Conservation (phyloP, 2,329 filamentous ascomycete genomes). For the Fusarium subglutinans region DNA sequence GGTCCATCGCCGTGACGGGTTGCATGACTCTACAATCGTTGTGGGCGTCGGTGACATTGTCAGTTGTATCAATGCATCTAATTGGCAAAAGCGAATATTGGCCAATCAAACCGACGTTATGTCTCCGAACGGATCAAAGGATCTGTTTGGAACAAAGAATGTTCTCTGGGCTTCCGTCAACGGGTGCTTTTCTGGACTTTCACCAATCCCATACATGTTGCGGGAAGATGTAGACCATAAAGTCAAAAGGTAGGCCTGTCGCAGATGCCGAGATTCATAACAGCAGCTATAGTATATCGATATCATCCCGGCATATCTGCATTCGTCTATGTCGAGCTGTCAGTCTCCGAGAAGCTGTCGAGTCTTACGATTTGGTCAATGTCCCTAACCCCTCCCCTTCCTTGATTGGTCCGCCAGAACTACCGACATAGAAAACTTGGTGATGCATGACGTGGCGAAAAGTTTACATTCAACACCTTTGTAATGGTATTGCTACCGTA, state of each 20-base stretch:
- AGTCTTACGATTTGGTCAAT: background rate
- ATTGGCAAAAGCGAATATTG: too few relatives aligned
- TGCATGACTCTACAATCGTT: too few relatives aligned
- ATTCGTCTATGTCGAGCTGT: fast-evolving
- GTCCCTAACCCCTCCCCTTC: fast-evolving
- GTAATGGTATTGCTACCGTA: fast-evolving
- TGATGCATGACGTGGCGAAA: background rate
- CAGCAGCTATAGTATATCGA: fast-evolving
- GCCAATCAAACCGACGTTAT: fast-evolving
- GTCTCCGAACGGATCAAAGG: too few relatives aligned
- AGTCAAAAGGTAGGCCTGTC: fast-evolving
- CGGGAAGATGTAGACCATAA: too few relatives aligned
- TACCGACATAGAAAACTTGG: background rate
- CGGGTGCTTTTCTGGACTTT: too few relatives aligned
- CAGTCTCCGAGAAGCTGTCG: background rate
- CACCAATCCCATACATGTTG: too few relatives aligned
- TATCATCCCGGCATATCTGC: background rate
- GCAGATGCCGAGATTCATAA: background rate
- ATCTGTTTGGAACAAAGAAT: too few relatives aligned
- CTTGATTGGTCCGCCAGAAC: background rate
- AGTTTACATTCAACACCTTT: fast-evolving
- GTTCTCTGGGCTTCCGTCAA: too few relatives aligned
- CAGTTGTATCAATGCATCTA: too few relatives aligned
- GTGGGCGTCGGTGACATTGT: too few relatives aligned
- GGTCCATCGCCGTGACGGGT: too few relatives aligned